A percentile compares a stretch with the other conserved stretches of the same genome.
phyloP scores from a whole-genome alignment of 1,284 basidiomycete genomes.

The Ganoderma sp. region DNA sequence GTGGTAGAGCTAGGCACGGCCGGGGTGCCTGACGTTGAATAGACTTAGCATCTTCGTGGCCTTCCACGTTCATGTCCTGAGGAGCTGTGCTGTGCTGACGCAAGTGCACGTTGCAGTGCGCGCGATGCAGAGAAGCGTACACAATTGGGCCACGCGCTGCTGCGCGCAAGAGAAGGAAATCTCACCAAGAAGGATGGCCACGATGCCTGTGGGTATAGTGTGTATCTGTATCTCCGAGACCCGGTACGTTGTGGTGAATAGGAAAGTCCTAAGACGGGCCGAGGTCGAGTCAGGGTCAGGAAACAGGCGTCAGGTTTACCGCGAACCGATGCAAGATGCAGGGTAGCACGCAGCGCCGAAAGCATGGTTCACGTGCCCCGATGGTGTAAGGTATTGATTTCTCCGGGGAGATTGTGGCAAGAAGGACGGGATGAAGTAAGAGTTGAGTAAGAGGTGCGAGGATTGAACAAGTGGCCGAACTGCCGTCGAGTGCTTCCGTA shows the following conservation, averaged over 20 bases:
- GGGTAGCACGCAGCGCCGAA: not conserved
- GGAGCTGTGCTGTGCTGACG: conserved; percentile 5
- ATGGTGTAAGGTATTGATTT: not conserved
- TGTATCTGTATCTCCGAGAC: not conserved
- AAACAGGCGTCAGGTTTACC: not conserved
- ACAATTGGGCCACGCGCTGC: conserved; percentile 3
- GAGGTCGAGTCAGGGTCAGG: not conserved
- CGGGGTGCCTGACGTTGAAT: conserved; percentile 7
- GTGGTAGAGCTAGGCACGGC: conserved; percentile 10
- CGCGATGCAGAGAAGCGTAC: conserved; percentile 5
- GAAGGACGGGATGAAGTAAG: not conserved
- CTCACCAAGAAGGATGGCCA: not conserved
- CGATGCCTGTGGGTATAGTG: not conserved
- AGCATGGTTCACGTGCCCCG: not conserved
- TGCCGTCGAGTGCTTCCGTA: not conserved
- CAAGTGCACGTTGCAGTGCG: conserved; percentile 5
- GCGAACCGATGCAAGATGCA: not conserved
- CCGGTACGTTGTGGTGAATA: not conserved
- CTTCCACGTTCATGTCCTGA: conserved; percentile 9
- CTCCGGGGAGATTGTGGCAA: not conserved
- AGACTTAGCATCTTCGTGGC: not conserved
- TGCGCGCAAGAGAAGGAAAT: not conserved
- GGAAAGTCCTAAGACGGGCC: not conserved
- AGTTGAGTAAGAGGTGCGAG: not conserved
- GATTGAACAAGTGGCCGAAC: not conserved